phyloP scores from a whole-genome alignment of 345 rosid genomes.

The Eucalyptus brandiana region DNA sequence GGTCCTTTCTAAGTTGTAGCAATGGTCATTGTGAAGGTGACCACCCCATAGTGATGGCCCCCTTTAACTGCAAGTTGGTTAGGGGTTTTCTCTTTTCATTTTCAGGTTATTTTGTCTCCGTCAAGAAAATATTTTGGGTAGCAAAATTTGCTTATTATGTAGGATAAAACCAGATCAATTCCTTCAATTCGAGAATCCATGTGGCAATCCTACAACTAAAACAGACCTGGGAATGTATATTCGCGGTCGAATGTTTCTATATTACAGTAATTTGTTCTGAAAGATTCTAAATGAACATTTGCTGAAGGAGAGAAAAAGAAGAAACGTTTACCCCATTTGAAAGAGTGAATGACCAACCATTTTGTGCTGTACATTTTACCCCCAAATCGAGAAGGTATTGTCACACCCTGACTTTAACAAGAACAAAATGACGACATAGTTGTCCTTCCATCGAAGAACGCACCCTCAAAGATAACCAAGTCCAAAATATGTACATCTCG shows the following conservation, averaged over 20 bases:
- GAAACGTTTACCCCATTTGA: background rate
- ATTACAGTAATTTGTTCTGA: background rate
- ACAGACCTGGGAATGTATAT: background rate
- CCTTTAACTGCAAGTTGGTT: background rate
- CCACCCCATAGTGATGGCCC: background rate
- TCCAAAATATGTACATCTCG: background rate
- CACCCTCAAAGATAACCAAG: background rate
- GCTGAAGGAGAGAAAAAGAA: background rate
- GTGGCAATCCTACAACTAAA: background rate
- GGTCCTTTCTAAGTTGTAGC: fast-evolving
- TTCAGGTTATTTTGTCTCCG: background rate
- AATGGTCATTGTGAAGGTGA: background rate
- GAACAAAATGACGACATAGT: background rate
- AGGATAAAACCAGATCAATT: background rate
- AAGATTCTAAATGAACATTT: background rate
- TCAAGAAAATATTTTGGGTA: background rate
- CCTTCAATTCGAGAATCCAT: background rate
- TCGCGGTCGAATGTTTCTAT: background rate
- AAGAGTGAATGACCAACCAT: background rate
- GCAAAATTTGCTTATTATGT: background rate
- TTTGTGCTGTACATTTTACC: background rate
- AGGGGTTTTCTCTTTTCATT: background rate
- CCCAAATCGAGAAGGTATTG: background rate
- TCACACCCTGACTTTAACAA: background rate
- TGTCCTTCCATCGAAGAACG: too few species aligned